Evolutionary conservation across 73 alveolate species (phyloP), one percentile per base, ranked within the genome.

Genomic region (Paramecium biaurelia): DNA sequence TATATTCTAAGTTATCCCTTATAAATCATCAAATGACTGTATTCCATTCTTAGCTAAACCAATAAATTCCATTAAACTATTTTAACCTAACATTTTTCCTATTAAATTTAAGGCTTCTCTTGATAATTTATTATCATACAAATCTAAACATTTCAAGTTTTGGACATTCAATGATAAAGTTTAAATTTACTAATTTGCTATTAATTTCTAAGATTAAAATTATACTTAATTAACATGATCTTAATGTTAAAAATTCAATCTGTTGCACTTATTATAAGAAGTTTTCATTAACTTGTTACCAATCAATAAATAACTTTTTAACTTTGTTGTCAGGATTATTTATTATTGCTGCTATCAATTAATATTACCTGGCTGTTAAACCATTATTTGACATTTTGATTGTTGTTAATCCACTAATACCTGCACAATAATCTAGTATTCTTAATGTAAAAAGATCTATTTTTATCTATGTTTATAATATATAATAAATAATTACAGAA

Each of bases 11-110:
- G 74, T 45, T 43, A 79, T 79, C 23, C 90, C 90, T 43, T 79
- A 34, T 45, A 79, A 47, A 15, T 79, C 90, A 9, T 79, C 90
- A 79, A 79, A 79, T 18, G 90, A 43, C 43, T 38, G 10, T 18
- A 79, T 79, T 45, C 21, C 26, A 43, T 79, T 79, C 28, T 45
- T 38, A n/a, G 90, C 90, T 24, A 79, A 45, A 24, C 90, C 90
- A 9, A 79, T 14, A 79, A 5, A 79, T 79, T 79, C 90, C 21
- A 79, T 79, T 21, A 28, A 14, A 10, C 37, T 23, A 42, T 79
- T 79, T 15, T 38, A 30, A 11, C 28, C n/a, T 12, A 79, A 34
- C 90, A 79, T 79, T 23, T 41, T 23, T 47, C 90, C 90, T 23
- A 79, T 79, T 9, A 24, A 23, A 10, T 79, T 34, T 26, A 79